A percentile compares a stretch with the other conserved stretches of the same genome.
These are phyloP conservation scores for Picea sitchensis DNA, from an alignment of 75 land plant species.

Conservation along the genomic window DNA sequence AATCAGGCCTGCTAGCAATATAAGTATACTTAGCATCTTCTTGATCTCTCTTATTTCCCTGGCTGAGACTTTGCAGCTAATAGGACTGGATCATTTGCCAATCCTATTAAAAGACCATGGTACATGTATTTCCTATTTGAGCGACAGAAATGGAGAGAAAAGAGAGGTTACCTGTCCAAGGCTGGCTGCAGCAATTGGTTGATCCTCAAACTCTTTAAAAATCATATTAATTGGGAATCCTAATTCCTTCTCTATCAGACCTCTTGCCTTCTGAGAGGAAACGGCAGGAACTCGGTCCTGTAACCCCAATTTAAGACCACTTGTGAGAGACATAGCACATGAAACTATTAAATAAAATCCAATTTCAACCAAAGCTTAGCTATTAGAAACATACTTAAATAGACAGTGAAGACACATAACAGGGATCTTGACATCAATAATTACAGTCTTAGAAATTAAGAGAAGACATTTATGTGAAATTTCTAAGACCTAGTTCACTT, in stretches of 20 bases:
- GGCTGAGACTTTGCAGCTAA: background rate
- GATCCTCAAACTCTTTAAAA: constrained; percentile 81
- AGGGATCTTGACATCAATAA: background rate
- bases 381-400: background rate
- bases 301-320: background rate
- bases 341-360: background rate
- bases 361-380: background rate
- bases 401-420: background rate
- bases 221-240: constrained; percentile 65
- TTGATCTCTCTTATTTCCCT: background rate
- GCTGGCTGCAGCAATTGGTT: constrained; percentile 98
- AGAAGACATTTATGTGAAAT: background rate
- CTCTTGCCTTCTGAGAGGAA: constrained; percentile 72
- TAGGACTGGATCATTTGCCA: background rate
- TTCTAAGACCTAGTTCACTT: too few species aligned
- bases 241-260: constrained; percentile 66
- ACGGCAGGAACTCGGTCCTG: constrained; percentile 98
- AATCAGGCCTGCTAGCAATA: background rate
- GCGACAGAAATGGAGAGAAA: background rate
- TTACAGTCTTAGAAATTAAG: background rate
- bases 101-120: background rate
- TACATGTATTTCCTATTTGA: background rate
- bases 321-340: background rate
- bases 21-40: background rate
- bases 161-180: constrained; percentile 87